phyloP scores from a whole-genome alignment of 2,329 filamentous ascomycete species.

The Cytospora piceicola region DNA sequence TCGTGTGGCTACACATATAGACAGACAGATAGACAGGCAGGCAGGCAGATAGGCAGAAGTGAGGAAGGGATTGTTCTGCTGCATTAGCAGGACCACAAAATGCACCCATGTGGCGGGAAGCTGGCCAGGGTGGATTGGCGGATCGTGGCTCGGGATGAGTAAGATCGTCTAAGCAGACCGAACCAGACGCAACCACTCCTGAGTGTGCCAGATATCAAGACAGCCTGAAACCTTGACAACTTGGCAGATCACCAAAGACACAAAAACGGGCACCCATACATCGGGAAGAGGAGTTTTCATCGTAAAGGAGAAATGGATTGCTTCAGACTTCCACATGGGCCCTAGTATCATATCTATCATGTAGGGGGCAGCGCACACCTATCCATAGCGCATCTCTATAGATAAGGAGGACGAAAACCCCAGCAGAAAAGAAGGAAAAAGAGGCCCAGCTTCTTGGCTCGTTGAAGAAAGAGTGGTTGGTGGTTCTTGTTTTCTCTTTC shows the following conservation, averaged over 20 bases:
- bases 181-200: background rate
- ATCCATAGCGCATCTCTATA: background rate
- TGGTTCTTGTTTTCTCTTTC: too few species aligned
- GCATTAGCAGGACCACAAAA: background rate
- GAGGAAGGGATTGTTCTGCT: background rate
- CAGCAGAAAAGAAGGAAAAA: background rate
- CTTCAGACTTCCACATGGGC: slow-evolving; percentile 5
- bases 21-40: too few species aligned
- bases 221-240: too few species aligned
- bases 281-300: background rate
- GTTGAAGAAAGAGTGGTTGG: background rate
- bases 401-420: background rate
- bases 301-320: background rate
- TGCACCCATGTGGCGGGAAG: too few species aligned
- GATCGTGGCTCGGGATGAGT: background rate
- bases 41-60: background rate
- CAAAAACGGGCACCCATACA: too few species aligned
- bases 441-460: slow-evolving; percentile 21
- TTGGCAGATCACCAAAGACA: too few species aligned
- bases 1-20: too few species aligned
- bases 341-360: background rate
- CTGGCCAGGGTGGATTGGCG: background rate
- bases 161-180: background rate
- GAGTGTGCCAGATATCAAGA: too few species aligned
- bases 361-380: background rate